Evolutionary conservation across 352 stramenopile species (phyloP), one percentile per base, ranked within the genome.

Genomic region (Hyaloperonospora arabidopsidis): DNA sequence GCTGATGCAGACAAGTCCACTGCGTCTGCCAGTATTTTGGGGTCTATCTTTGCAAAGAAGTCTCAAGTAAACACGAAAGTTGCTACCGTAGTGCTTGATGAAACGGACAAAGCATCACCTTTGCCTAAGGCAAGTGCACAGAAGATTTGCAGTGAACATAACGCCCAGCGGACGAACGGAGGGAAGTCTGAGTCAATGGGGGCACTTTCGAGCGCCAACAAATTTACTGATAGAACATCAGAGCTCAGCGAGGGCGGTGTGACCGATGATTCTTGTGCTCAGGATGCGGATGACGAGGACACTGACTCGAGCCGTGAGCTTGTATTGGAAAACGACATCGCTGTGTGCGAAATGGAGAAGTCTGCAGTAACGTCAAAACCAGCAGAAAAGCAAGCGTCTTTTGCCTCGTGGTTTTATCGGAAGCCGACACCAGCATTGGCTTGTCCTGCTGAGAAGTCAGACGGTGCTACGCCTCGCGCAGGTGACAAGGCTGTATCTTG

Each of bases 331-430:
- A 8, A 58, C 2, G 60, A 67, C 18, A 36, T 25, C 45, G 19
- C 28, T 45, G 29, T 19, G 11, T 50, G 36, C 7, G 52, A 65
- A 32, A 51, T 51, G 23, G 64, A 68, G 21, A 34, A 29, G 57
- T 65, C 54, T 7, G 55, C 57, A 38, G 25, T 38, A 32, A 32
- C 25, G 15, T 51, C 48, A 32, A 23, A 49, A 12, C 43, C 51
- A 6, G 19, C 32, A 4, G 53, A 65, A 18, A 68, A 62, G 17
- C 40, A 49, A 14, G 44, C 45, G 38, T 61, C 67, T 13, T 61
- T 73, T 61, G 54, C 51, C 1, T 66, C 60, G n/a, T 65, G 60
- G 67, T 70, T 76, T 35, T 67, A 55, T 47, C 60, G 64, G 15
- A 72, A 71, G 22, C 58, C 67, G 28, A 21, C 15, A 6, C 23